A percentile compares a stretch with the other conserved stretches of the same genome.
Evolutionary conservation across 2,329 filamentous ascomycete genomes (phyloP).

Genomic region (Apiospora rasikravindrae): DNA sequence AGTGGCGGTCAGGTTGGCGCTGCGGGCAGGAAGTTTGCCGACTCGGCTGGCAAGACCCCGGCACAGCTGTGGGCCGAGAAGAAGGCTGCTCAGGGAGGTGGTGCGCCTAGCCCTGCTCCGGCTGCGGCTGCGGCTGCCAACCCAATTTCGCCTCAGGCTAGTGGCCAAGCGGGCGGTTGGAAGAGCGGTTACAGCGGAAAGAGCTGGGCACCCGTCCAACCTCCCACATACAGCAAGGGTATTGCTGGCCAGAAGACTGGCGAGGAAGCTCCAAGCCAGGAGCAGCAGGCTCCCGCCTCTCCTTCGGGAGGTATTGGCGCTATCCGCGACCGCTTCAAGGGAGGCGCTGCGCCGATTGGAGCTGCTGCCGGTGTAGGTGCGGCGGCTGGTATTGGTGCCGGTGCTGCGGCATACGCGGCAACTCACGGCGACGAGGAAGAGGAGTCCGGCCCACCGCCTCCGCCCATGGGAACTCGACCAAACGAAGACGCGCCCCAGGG

Average conservation of each 20-base stretch:
- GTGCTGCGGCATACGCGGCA: constrained; percentile 43
- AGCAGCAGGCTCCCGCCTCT: constrained; percentile 52
- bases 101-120: constrained; percentile 54
- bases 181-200: constrained; percentile 92
- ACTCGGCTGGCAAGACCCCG: constrained; percentile 93
- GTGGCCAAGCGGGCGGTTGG: constrained; percentile 71
- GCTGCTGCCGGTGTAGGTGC: constrained; percentile 37
- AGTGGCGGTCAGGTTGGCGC: constrained; percentile 65
- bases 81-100: constrained; percentile 80
- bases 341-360: constrained; percentile 44
- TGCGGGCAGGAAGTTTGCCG: constrained; percentile 91
- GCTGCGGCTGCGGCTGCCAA: constrained; percentile 51
- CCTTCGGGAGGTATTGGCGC: constrained; percentile 71
- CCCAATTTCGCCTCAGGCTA: constrained; percentile 70
- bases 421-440: constrained; percentile 42
- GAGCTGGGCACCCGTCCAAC: constrained; percentile 85
- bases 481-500: constrained; percentile 59
- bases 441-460: constrained; percentile 61
- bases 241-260: constrained; percentile 69
- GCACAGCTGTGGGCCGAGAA: constrained; percentile 98
- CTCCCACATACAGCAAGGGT: constrained; percentile 71
- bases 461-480: constrained; percentile 64
- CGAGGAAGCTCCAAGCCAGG: constrained; percentile 47
- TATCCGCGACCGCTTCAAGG: constrained; percentile 83
- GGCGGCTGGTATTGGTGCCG: constrained; percentile 24